phyloP scores from a whole-genome alignment of 108 stramenopile species.

The Cyclostephanos tholiformis region DNA sequence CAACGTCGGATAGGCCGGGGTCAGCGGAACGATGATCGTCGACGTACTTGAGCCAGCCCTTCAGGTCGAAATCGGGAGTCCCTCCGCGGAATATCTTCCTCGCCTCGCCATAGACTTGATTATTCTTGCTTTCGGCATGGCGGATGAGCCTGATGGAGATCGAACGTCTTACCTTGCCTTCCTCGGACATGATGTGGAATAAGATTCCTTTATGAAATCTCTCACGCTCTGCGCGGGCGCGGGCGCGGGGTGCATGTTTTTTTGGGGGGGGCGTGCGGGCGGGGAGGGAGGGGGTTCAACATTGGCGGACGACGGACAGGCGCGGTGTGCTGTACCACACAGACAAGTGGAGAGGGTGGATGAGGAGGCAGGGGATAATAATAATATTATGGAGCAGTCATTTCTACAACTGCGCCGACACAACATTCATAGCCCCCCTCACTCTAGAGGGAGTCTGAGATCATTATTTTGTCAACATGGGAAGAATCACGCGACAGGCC shows the following conservation, averaged over 20 bases:
- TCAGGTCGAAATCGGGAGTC: constrained; percentile 63
- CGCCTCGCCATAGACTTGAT: constrained; percentile 69
- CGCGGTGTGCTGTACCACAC: no score
- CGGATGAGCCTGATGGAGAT: constrained; percentile 68
- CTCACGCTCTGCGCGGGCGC: no score
- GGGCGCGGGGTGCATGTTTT: no score
- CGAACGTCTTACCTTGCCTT: constrained; percentile 45
- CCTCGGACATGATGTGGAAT: constrained; percentile 9
- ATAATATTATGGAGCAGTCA: no score
- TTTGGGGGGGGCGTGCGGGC: no score
- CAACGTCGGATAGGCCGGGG: constrained; percentile 58
- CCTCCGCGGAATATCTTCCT: constrained; percentile 54
- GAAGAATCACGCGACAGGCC: constrained; percentile 18
- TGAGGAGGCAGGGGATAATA: no score
- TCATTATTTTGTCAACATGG: not conserved
- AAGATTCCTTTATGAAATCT: not conserved
- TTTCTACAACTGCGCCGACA: no score
- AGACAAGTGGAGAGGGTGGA: no score
- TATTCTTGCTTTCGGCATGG: constrained; percentile 56
- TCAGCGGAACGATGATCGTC: constrained; percentile 60
- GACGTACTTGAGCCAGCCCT: constrained; percentile 70
- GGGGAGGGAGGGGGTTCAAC: no score
- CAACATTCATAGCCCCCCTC: no score
- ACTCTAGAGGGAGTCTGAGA: no score
- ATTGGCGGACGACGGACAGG: no score